Evolutionary conservation across 2,329 filamentous ascomycete genomes (phyloP).

Genomic region (Fusarium annulatum): DNA sequence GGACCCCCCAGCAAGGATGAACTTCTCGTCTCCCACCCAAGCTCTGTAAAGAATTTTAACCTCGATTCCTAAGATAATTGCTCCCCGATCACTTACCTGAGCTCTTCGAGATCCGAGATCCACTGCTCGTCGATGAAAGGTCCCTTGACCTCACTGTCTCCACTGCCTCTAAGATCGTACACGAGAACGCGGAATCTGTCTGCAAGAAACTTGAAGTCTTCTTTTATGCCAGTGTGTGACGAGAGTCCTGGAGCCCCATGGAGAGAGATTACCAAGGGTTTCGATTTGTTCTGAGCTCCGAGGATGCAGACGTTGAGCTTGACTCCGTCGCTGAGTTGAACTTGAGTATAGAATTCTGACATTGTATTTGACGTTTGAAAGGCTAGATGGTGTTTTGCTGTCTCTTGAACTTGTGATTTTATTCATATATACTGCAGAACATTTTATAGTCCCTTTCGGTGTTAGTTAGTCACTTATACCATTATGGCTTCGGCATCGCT

Average conservation of each 20-base stretch:
- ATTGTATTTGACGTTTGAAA: not conserved
- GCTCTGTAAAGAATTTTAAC: not conserved
- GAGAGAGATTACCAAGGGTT: slow-evolving; percentile 3
- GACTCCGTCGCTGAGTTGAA: slow-evolving; percentile 10
- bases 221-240: not conserved
- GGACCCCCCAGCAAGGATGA: slow-evolving; percentile 8
- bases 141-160: not conserved
- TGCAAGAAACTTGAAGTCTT: slow-evolving; percentile 6
- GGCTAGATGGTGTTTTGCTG: not conserved
- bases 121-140: slow-evolving; percentile 18
- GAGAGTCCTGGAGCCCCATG: slow-evolving; percentile 9
- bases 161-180: slow-evolving; percentile 14
- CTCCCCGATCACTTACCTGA: not conserved
- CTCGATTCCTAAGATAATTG: accelerated
- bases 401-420: accelerated
- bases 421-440: accelerated
- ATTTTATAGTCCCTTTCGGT: not conserved
- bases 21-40: slow-evolving; percentile 4
- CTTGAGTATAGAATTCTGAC: not conserved
- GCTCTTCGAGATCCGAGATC: slow-evolving; percentile 6
- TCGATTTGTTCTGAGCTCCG: slow-evolving; percentile 9
- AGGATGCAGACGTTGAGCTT: slow-evolving; percentile 17
- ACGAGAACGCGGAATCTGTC: slow-evolving; percentile 9
- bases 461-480: not conserved
- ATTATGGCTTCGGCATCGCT: not conserved